Evolutionary conservation across 2,329 filamentous ascomycete genomes (phyloP).

Genomic region (Alternaria infectoria): DNA sequence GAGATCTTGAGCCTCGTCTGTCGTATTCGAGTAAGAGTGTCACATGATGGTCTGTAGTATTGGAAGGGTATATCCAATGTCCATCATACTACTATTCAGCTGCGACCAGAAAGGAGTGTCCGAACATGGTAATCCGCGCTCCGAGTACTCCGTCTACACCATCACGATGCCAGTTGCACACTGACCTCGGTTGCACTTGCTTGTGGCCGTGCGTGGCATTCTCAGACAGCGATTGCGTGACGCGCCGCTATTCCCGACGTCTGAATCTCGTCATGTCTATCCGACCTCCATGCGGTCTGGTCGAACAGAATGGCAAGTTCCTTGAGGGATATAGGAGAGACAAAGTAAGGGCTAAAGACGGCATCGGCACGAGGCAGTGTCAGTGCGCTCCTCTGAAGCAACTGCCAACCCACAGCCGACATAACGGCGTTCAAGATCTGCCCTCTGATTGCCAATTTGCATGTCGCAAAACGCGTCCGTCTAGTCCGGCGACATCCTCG

Average conservation of each 20-base stretch:
- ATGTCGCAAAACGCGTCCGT: background rate
- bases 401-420: background rate
- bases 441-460: background rate
- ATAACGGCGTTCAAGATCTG: background rate
- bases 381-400: background rate
- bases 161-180: background rate
- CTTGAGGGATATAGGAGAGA: background rate
- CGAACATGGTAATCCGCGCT: background rate
- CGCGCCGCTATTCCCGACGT: background rate
- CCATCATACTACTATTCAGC: background rate
- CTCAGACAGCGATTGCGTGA: conserved; percentile 1
- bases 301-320: conserved; percentile 6
- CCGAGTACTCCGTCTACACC: background rate
- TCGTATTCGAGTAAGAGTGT: background rate
- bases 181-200: background rate
- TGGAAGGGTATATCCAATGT: background rate
- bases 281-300: background rate
- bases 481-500: background rate
- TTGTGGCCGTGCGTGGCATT: conserved; percentile 3
- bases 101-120: background rate
- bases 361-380: background rate
- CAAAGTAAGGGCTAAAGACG: background rate
- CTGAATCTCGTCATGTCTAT: conserved; percentile 1
- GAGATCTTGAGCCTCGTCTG: background rate
- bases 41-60: background rate